phyloP scores from a whole-genome alignment of 1,284 basidiomycete species.

The Boletus smithii region DNA sequence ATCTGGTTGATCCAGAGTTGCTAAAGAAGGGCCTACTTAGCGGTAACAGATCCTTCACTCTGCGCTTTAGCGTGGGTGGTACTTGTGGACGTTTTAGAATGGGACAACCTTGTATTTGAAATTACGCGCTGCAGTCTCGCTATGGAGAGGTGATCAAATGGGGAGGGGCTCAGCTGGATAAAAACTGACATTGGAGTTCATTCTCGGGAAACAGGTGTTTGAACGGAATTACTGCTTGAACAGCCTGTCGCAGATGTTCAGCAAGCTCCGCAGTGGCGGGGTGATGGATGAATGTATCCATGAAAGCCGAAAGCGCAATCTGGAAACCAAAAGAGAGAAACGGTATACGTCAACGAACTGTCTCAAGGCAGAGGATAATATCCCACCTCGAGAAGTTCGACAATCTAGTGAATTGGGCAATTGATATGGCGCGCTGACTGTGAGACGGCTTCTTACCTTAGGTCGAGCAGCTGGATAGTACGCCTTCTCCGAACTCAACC shows the following conservation, averaged over 20 bases:
- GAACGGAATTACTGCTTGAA: conserved; percentile 23
- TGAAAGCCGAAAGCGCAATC: conserved; percentile 23
- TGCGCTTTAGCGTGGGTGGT: not conserved
- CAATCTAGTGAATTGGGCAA: conserved; percentile 18
- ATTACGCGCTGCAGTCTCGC: conserved; percentile 23
- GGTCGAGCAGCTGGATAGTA: conserved; percentile 30
- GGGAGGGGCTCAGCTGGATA: not conserved
- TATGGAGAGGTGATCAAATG: conserved; percentile 6
- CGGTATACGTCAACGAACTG: not conserved
- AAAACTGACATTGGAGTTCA: conserved; percentile 24
- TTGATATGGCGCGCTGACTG: not conserved
- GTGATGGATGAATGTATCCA: conserved; percentile 9
- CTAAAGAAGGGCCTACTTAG: conserved; percentile 15
- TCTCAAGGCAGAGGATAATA: not conserved
- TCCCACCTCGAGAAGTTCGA: conserved; percentile 31
- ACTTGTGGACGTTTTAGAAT: not conserved
- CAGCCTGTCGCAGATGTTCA: conserved; percentile 17
- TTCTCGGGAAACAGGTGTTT: conserved; percentile 19
- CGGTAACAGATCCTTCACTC: not conserved
- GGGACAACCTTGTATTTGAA: conserved; percentile 1
- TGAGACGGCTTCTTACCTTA: conserved; percentile 19
- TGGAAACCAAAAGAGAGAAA: no score
- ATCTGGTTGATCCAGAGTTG: conserved; percentile 1
- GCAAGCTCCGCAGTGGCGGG: conserved; percentile 4
- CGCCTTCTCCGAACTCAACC: conserved; percentile 32